Evolutionary conservation across 2,329 filamentous ascomycete species (phyloP), one percentile per base, ranked within the genome.

Genomic region (Ophidiomyces ophidiicola): DNA sequence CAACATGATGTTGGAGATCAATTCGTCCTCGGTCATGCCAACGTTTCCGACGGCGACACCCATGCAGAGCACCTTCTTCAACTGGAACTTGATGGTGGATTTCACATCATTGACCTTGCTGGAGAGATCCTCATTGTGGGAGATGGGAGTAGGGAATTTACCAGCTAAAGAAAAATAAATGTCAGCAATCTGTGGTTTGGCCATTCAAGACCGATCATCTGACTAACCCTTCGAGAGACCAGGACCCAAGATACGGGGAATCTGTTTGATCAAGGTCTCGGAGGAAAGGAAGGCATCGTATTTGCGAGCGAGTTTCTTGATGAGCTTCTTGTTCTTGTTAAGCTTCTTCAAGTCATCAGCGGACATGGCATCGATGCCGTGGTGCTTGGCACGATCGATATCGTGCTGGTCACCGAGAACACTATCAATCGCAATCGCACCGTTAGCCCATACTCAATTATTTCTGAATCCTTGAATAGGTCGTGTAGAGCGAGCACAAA

Each of bases 261-360:
- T 96, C 77, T 94, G 87, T 82, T 94, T 94, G 81, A 98, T 94
- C 63, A 98, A 74, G 62, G 82, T 74, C 64, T 98, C 90, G 65
- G 88, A 96, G 66, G 90, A 82, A 65, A 98, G 71, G 74, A 98
- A 98, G 58, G 90, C 90, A 70, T 98, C 90, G 80, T 98, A 96
- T 78, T 98, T 98, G 80, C 87, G 86, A 51, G 90, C 90, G 54
- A 98, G 83, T 82, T 98, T 98, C 86, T 98, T 98, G 81, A 98
- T 94, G 62, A 96, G 81, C 82, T 98, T 98, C 84, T 98, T 96
- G 85, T 98, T 98, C 85, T 98, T 98, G 82, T 98, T 98, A 57
- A 98, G 85, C 82, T 98, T 98, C 84, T 98, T 98, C 72, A 98
- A 73, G 71, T 98, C 90, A 61, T 98, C 90, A 53, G 84, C 71